Evolutionary conservation across 2,329 filamentous ascomycete species (phyloP), one percentile per base, ranked within the genome.

Genomic region (Ascochyta pisi): DNA sequence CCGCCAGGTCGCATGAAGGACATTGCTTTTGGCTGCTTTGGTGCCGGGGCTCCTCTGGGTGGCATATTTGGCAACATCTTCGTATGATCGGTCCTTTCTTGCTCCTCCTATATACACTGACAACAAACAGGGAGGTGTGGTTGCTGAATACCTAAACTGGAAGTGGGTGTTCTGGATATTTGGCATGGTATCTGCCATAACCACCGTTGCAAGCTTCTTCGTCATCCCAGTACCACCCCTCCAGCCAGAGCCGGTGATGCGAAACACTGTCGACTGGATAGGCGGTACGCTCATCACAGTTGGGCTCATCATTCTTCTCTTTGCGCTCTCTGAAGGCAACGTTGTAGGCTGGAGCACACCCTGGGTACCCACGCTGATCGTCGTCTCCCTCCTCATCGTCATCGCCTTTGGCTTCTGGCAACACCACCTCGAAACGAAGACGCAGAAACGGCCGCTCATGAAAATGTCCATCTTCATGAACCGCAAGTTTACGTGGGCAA

Each of bases 261-360:
- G 81, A 50, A 76, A 78, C 22, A 78, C 81, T 0, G 80, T 90
- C 2, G 88, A 91, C 73, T 90, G 88, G 87, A 73, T 87, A 9
- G 88, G 88, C 4, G 87, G 84, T 0, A 77, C 81, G 0, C 77
- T 89, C 37, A 81, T 90, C 60, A 90, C 88, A 0, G 69, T 79
- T 1, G 86, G 85, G 0, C 78, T 89, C 3, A 74, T 90, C 8
- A 81, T 85, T 0, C 78, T 91, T 9, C 78, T 90, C 33, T 88
- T 90, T 56, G 84, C 86, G 0, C 77, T 91, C 26, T 89, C 88
- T 0, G 84, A 90, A 67, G 88, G 88, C 19, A 89, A 89, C 61
- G 84, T 88, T 0, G 84, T 87, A 1, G 88, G 88, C 5, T 91
- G 88, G 88, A 70, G 74, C 7, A 84, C 82, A 0, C 81, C 86